phyloP scores from a whole-genome alignment of 2,329 filamentous ascomycete genomes.

The Nigrospora oryzae region DNA sequence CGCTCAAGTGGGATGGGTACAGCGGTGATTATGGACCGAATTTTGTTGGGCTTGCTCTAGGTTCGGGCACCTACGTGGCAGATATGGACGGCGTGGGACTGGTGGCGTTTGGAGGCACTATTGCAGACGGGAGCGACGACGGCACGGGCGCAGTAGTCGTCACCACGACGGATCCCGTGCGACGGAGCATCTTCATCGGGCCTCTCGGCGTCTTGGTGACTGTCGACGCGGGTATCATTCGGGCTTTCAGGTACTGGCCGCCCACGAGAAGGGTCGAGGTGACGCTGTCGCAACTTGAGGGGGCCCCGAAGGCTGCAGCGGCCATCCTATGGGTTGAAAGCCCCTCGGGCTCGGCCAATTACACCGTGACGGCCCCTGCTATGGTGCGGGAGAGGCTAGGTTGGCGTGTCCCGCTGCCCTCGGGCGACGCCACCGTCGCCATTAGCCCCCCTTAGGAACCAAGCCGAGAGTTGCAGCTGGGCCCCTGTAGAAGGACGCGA shows the following conservation, averaged over 20 bases:
- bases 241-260: slow-evolving; percentile 23
- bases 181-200: slow-evolving; percentile 38
- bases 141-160: slow-evolving; percentile 19
- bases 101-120: slow-evolving; percentile 17
- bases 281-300: slow-evolving; percentile 19
- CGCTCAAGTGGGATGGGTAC: slow-evolving; percentile 46
- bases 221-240: slow-evolving; percentile 34
- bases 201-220: slow-evolving; percentile 30
- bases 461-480: no score
- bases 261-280: slow-evolving; percentile 15
- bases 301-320: slow-evolving; percentile 15
- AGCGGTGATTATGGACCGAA: slow-evolving; percentile 49
- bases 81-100: slow-evolving; percentile 29
- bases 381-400: slow-evolving; percentile 14
- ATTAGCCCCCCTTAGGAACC: background rate
- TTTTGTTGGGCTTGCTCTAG: slow-evolving; percentile 42
- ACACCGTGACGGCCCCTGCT: slow-evolving; percentile 12
- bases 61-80: slow-evolving; percentile 39
- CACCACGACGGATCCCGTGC: slow-evolving; percentile 33
- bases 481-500: no score
- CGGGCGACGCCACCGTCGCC: background rate
- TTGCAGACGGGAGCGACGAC: background rate
- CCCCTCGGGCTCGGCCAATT: slow-evolving; percentile 12
- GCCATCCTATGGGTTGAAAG: slow-evolving; percentile 27
- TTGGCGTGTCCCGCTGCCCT: slow-evolving; percentile 17